Conservation (phyloP, 345 rosid genomes). For the Heritiera littoralis region DNA sequence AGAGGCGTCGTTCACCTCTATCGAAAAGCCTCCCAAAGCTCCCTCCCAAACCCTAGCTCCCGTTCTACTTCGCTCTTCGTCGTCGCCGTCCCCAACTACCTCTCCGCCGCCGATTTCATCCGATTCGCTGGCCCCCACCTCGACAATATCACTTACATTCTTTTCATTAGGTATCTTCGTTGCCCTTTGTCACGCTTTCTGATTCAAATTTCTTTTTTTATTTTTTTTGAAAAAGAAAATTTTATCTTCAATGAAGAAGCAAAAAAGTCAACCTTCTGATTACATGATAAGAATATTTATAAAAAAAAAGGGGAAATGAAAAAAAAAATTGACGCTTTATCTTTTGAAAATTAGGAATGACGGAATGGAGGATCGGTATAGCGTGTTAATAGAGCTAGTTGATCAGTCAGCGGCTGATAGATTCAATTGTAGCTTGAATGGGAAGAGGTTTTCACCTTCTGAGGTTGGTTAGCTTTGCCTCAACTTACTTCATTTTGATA, state of each 20-base stretch:
- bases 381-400: conserved; percentile 62
- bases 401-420: conserved; percentile 63
- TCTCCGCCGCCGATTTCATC: conserved; percentile 72
- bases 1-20: conserved; percentile 80
- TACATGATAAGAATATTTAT: neutral
- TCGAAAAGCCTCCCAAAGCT: conserved; percentile 57
- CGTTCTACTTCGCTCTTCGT: conserved; percentile 56
- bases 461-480: conserved; percentile 53
- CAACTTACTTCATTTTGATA: neutral
- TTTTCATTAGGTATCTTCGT: conserved; percentile 58
- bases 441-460: conserved; percentile 67
- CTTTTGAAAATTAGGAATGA: conserved; percentile 56
- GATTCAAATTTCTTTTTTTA: neutral
- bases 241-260: neutral
- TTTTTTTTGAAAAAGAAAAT: neutral
- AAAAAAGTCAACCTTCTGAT: neutral
- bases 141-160: conserved; percentile 49
- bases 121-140: conserved; percentile 60
- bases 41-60: conserved; percentile 58
- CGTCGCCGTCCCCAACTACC: conserved; percentile 81
- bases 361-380: conserved; percentile 88
- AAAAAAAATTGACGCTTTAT: neutral
- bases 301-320: neutral
- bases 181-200: neutral
- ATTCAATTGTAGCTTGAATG: conserved; percentile 61